Evolutionary conservation across 2,329 filamentous ascomycete species (phyloP).

Genomic region (Fusarium gaditjirri): DNA sequence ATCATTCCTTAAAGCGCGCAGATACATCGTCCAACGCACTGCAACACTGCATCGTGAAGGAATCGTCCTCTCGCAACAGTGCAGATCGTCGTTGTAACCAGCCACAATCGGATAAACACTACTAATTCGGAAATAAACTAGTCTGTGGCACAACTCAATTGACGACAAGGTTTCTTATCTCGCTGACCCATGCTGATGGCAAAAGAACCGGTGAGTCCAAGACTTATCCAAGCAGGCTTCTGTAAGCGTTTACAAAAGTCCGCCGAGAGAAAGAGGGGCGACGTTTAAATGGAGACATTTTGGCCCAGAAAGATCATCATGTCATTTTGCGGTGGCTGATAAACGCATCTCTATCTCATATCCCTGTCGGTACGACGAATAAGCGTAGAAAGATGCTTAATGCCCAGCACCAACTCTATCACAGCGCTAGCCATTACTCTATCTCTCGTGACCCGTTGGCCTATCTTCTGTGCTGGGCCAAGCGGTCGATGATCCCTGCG

Average conservation of each 20-base stretch:
- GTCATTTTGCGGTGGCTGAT: conserved; percentile 11
- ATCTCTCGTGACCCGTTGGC: not conserved
- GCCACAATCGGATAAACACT: conserved; percentile 3
- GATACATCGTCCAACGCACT: conserved; percentile 4
- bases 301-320: conserved; percentile 3
- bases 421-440: not conserved
- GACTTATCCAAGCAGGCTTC: not conserved
- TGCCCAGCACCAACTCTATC: conserved; percentile 1
- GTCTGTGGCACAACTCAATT: conserved; percentile 23
- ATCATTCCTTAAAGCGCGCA: conserved; percentile 8
- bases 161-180: conserved; percentile 20
- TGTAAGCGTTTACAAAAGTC: not conserved
- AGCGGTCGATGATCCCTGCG: conserved; percentile 12
- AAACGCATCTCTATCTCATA: not conserved
- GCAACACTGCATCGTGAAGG: conserved; percentile 16
- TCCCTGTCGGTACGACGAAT: conserved; percentile 25
- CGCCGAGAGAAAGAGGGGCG: conserved; percentile 13
- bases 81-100: not conserved
- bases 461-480: conserved; percentile 8
- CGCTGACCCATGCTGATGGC: conserved; percentile 3
- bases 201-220: conserved; percentile 17
- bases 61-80: not conserved
- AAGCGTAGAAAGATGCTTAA: conserved; percentile 38
- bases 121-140: not conserved
- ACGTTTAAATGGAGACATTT: conserved; percentile 1